A percentile compares a stretch with the other conserved stretches of the same genome.
These are phyloP conservation scores for Petunia secreta DNA, from an alignment of 257 asterid genomes.

Conservation along the genomic window DNA sequence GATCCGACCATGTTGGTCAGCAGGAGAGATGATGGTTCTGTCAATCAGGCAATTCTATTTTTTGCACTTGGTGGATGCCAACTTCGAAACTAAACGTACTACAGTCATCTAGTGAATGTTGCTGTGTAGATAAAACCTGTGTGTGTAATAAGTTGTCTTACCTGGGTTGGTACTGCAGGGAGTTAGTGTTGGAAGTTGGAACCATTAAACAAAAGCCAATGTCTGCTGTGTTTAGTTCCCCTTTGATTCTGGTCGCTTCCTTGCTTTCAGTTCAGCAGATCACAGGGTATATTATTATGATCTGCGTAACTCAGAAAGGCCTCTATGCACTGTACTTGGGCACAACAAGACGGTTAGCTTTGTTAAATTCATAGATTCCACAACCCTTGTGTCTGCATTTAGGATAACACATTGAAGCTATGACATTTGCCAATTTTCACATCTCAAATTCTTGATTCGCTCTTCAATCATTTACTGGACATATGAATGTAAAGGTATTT, in stretches of 20 bases:
- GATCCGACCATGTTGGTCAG: slow-evolving; percentile 98
- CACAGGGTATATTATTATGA: slow-evolving; percentile 92
- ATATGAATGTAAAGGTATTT: slow-evolving; percentile 86
- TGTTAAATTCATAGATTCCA: slow-evolving; percentile 85
- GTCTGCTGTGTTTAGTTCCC: slow-evolving; percentile 99
- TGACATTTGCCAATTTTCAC: slow-evolving; percentile 90
- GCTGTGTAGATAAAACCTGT: slow-evolving; percentile 46
- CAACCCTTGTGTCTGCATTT: slow-evolving; percentile 91
- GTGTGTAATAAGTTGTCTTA: slow-evolving; percentile 61
- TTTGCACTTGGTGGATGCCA: slow-evolving; percentile 96
- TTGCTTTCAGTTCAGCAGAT: slow-evolving; percentile 98
- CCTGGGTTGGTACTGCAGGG: slow-evolving; percentile 88
- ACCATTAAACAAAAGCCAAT: slow-evolving; percentile 93
- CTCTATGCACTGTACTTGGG: slow-evolving; percentile 85
- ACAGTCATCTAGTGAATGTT: slow-evolving; percentile 56
- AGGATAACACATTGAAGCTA: slow-evolving; percentile 90
- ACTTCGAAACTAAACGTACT: slow-evolving; percentile 93
- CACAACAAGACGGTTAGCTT: slow-evolving; percentile 96
- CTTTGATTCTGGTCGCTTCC: slow-evolving; percentile 71
- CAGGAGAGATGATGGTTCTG: slow-evolving; percentile 97
- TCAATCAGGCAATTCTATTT: slow-evolving; percentile 97
- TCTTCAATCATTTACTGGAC: slow-evolving; percentile 93
- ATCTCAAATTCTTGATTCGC: slow-evolving; percentile 78
- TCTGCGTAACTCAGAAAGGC: slow-evolving; percentile 82
- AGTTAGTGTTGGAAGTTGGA: slow-evolving; percentile 64